phyloP scores from a whole-genome alignment of 495 filamentous ascomycete species.

The Neurospora sp. region DNA sequence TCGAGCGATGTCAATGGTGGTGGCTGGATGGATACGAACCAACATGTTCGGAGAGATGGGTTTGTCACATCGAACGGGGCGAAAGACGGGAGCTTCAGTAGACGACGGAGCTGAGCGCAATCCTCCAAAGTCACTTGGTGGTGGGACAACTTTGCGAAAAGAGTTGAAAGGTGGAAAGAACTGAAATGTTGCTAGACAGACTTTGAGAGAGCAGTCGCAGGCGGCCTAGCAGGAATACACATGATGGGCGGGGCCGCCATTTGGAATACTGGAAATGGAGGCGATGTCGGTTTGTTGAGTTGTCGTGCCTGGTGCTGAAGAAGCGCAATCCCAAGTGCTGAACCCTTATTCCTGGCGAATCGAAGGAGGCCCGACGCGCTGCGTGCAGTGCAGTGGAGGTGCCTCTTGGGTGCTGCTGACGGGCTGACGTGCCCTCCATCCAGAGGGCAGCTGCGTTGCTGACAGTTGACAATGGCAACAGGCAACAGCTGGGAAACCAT shows the following conservation, averaged over 20 bases:
- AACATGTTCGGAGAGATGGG: conserved; percentile 23
- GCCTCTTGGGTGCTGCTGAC: background rate
- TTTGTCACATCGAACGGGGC: conserved; percentile 15
- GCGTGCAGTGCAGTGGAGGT: background rate
- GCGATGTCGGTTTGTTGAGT: background rate
- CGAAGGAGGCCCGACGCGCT: background rate
- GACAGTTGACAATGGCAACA: background rate
- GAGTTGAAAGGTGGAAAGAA: background rate
- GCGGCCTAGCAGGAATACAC: background rate
- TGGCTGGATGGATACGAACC: conserved; percentile 16
- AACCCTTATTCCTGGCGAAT: background rate
- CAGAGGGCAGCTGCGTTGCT: background rate
- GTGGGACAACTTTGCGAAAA: background rate
- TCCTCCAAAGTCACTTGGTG: background rate
- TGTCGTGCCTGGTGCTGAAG: background rate
- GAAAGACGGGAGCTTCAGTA: background rate
- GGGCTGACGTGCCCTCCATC: background rate
- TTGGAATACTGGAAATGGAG: background rate
- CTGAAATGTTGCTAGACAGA: background rate
- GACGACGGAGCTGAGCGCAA: background rate
- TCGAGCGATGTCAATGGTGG: conserved; percentile 24
- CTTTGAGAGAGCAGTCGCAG: background rate
- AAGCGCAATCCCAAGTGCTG: background rate
- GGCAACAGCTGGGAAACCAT: background rate
- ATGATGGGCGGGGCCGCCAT: background rate